These are phyloP conservation scores for Fusarium beomiforme DNA, from an alignment of 2,329 filamentous ascomycete genomes.

Conservation along the genomic window DNA sequence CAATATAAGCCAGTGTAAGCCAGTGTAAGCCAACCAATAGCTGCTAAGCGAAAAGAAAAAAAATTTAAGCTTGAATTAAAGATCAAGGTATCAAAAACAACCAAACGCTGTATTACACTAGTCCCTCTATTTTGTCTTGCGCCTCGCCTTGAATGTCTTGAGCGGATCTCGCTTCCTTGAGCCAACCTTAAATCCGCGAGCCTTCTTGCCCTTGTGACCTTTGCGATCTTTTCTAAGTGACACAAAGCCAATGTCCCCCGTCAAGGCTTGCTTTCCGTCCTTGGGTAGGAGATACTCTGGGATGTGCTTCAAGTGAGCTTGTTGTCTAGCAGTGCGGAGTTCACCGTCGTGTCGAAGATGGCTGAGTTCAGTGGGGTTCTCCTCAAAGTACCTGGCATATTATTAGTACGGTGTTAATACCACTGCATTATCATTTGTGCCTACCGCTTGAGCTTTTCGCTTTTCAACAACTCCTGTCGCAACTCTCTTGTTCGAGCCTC, in stretches of 20 bases:
- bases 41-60: background rate
- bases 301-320: conserved; percentile 92
- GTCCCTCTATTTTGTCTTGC: conserved; percentile 53
- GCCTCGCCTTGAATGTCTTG: conserved; percentile 82
- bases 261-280: conserved; percentile 76
- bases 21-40: background rate
- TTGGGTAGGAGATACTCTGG: conserved; percentile 91
- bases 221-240: conserved; percentile 69
- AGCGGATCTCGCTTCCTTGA: conserved; percentile 83
- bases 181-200: conserved; percentile 58
- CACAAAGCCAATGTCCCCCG: conserved; percentile 79
- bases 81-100: conserved; percentile 33
- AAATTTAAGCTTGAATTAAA: conserved; percentile 10
- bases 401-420: background rate
- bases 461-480: conserved; percentile 88
- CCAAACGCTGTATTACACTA: conserved; percentile 24
- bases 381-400: conserved; percentile 79
- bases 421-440: background rate
- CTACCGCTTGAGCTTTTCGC: conserved; percentile 85
- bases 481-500: conserved; percentile 91
- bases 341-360: conserved; percentile 93
- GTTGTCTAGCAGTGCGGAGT: conserved; percentile 81
- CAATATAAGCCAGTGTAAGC: no score
- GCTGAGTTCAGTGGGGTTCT: conserved; percentile 89
- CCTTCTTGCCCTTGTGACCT: conserved; percentile 56